Conservation (phyloP, 2,329 filamentous ascomycete genomes). For the Lasiodiplodia sp. region DNA sequence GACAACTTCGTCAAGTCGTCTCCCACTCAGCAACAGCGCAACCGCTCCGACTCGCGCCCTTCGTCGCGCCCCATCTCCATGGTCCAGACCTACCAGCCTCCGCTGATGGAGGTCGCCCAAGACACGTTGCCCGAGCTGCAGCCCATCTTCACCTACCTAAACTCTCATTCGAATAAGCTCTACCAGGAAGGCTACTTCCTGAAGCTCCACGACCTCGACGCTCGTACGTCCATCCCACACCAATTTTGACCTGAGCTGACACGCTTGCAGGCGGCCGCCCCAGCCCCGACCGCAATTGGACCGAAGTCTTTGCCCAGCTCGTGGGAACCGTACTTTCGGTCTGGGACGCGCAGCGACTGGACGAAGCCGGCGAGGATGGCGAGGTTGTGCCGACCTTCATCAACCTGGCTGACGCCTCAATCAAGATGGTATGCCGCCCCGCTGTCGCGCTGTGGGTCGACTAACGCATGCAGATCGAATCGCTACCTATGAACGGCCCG, state of each 20-base stretch:
- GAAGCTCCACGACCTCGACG: conserved; percentile 94
- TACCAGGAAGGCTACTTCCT: conserved; percentile 98
- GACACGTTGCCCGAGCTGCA: conserved; percentile 92
- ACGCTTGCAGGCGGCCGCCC: conserved; percentile 76
- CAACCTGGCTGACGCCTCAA: conserved; percentile 95
- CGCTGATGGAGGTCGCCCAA: conserved; percentile 81
- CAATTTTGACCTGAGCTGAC: conserved; percentile 36
- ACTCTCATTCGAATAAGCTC: conserved; percentile 93
- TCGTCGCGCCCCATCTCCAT: conserved; percentile 81
- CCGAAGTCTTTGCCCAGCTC: conserved; percentile 95
- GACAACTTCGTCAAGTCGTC: conserved; percentile 40
- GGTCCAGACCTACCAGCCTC: conserved; percentile 84
- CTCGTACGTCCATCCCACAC: conserved; percentile 66
- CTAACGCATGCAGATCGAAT: conserved; percentile 58
- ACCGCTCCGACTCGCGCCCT: conserved; percentile 57
- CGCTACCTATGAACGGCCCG: conserved; percentile 80
- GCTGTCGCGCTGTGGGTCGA: background rate
- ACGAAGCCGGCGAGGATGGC: conserved; percentile 82
- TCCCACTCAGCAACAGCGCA: conserved; percentile 47
- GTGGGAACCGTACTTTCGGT: conserved; percentile 93
- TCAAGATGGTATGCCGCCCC: conserved; percentile 80
- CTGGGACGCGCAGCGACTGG: conserved; percentile 93
- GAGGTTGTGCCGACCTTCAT: conserved; percentile 92
- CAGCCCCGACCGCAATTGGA: conserved; percentile 87
- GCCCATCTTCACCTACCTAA: conserved; percentile 92